These are phyloP conservation scores for Amanita jacksonii DNA, from an alignment of 768 basidiomycete species.

Conservation along the genomic window DNA sequence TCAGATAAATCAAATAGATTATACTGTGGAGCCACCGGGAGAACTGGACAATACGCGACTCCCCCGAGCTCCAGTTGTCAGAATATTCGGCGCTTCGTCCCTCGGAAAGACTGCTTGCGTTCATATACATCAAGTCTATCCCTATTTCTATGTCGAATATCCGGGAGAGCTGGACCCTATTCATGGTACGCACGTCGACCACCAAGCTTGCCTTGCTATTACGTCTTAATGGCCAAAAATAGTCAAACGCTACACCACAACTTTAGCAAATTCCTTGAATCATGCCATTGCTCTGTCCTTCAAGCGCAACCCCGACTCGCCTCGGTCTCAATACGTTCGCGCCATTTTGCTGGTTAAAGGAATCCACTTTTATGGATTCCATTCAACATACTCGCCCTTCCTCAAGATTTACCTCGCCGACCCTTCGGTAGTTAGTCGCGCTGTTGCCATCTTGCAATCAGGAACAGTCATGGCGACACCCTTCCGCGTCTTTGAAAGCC, in stretches of 20 bases:
- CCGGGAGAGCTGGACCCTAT: conserved; percentile 50
- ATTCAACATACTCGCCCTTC: conserved; percentile 75
- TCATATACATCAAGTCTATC: conserved; percentile 89
- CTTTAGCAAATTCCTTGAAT: conserved; percentile 69
- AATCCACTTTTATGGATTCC: conserved; percentile 93
- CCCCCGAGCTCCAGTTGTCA: conserved; percentile 64
- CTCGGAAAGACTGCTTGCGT: conserved; percentile 71
- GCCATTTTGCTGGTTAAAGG: conserved; percentile 85
- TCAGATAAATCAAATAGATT: conserved; percentile 53
- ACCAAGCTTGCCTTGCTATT: not conserved
- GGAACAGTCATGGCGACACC: conserved; percentile 75
- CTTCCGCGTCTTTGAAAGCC: conserved; percentile 81
- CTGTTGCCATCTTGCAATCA: conserved; percentile 68
- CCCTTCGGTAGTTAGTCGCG: conserved; percentile 58
- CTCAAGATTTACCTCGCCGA: conserved; percentile 77
- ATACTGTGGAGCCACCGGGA: conserved; percentile 47
- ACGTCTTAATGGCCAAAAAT: conserved; percentile 7
- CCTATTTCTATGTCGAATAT: conserved; percentile 90
- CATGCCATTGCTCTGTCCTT: conserved; percentile 78
- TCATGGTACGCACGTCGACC: conserved; percentile 35
- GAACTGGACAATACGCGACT: conserved; percentile 55
- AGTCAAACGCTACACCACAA: conserved; percentile 70
- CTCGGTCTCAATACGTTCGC: conserved; percentile 54
- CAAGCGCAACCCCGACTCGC: conserved; percentile 56
- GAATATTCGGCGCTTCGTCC: conserved; percentile 82